These are phyloP conservation scores for Pythium monospermum DNA, from an alignment of 352 stramenopile species.

Conservation along the genomic window DNA sequence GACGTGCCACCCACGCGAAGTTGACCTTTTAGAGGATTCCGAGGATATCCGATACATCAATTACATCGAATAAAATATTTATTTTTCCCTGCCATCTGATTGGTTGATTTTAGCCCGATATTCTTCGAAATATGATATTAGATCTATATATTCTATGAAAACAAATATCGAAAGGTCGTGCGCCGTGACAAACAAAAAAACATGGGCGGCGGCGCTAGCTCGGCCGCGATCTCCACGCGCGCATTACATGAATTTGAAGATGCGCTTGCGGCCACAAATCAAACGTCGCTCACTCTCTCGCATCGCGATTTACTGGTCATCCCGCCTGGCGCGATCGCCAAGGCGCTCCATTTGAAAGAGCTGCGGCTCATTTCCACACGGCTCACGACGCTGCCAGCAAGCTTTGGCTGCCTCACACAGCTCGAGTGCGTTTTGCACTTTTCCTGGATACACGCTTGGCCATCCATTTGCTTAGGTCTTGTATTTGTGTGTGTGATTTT, in stretches of 20 bases:
- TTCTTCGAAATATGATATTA: too few relatives aligned
- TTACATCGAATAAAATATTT: too few relatives aligned
- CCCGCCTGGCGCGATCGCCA: slow-evolving; percentile 34
- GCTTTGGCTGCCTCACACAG: slow-evolving; percentile 42
- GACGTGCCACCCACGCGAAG: too few relatives aligned
- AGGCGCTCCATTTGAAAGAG: slow-evolving; percentile 38
- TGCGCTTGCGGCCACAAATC: slow-evolving; percentile 19
- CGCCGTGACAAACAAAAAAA: neutral
- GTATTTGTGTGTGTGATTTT: slow-evolving; percentile 1
- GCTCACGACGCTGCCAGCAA: slow-evolving; percentile 34
- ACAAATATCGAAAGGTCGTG: neutral
- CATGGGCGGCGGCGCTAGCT: slow-evolving; percentile 13
- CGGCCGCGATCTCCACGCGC: slow-evolving; percentile 25
- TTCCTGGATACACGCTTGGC: too few relatives aligned
- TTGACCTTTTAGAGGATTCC: too few relatives aligned
- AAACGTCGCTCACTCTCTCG: slow-evolving; percentile 24
- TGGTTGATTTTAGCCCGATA: too few relatives aligned
- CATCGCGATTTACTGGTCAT: slow-evolving; percentile 37
- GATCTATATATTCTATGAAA: neutral
- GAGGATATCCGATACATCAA: too few relatives aligned
- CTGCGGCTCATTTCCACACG: slow-evolving; percentile 30
- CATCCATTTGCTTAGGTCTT: too few relatives aligned
- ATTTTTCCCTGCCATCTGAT: too few relatives aligned
- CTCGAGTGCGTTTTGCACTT: slow-evolving; percentile 35
- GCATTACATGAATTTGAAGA: slow-evolving; percentile 34